phyloP scores from a whole-genome alignment of 306 rosid genomes.

The Citrullus colocynthis region DNA sequence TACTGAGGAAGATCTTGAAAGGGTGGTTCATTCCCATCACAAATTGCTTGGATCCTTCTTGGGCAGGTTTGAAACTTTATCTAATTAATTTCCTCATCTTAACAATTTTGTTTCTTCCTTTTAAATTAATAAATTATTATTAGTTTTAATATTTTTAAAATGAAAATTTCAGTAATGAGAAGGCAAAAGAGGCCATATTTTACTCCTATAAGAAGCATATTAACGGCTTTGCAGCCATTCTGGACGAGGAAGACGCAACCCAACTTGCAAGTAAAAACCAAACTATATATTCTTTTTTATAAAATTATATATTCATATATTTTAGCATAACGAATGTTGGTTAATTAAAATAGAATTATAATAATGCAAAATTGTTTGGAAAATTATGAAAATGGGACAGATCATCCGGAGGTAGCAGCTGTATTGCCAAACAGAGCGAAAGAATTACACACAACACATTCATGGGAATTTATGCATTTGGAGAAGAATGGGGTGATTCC shows the following conservation, averaged over 20 bases:
- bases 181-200: slow-evolving; percentile 41
- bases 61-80: slow-evolving; percentile 20
- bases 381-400: slow-evolving; percentile 8
- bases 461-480: slow-evolving; percentile 60
- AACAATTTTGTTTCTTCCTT: background rate
- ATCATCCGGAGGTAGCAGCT: slow-evolving; percentile 32
- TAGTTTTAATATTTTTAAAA: background rate
- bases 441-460: slow-evolving; percentile 36
- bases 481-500: slow-evolving; percentile 21
- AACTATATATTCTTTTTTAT: too few species aligned
- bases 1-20: slow-evolving; percentile 29
- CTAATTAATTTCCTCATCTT: background rate
- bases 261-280: slow-evolving; percentile 24
- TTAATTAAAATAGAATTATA: background rate
- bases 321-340: background rate
- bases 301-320: background rate
- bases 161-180: slow-evolving; percentile 21
- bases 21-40: slow-evolving; percentile 39
- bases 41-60: slow-evolving; percentile 34
- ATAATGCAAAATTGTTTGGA: background rate
- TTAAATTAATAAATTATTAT: too few species aligned
- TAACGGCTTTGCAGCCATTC: slow-evolving; percentile 49
- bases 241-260: slow-evolving; percentile 37
- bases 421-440: slow-evolving; percentile 24
- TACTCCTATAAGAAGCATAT: slow-evolving; percentile 50